Base-by-base conservation (phyloP, 208 protist species). In the Trypanosoma brucei region DNA sequence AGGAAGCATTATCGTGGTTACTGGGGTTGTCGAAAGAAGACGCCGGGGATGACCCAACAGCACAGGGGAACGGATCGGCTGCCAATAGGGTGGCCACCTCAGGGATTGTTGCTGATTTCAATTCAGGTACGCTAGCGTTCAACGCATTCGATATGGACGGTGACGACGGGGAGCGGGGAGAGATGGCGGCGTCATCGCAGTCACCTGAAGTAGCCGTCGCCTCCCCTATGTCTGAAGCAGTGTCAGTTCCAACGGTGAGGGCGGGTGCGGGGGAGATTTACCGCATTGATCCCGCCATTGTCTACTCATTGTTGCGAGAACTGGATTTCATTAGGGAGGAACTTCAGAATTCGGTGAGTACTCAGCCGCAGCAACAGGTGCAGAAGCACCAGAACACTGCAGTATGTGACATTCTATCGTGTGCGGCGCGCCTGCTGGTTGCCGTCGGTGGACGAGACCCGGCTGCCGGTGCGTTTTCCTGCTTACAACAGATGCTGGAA, bases 111-210 rank as follows among this genome's bases (percentile, higher is more conserved):
- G 85, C 78, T 1, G 78, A 94, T 62, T 86, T 79, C 70, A 80
- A 83, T 64, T 84, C 83, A 8, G 88, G 88, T 35, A 92, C 86
- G 2, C 68, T 94, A 31, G 68, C 61, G 13, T 92, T 94, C 60
- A 65, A 71, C 34, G 81, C 78, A 1, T 91, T 91, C 64, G 76
- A 65, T 38, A 58, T 78, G 61, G 70, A 78, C 58, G 60, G 61
- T 51, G 63, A 76, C 45, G 64, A 72, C 42, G 68, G 72, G 63
- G 74, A 84, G 14, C 22, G 6, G 31, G 50, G 8, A 54, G 30
- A 14, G 9, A 14, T 8, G 44, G 0, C 44, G 14, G 14, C 44
- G 14, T 8, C 8, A 48, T 48, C 14, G 44, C 8, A 8, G 14
- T 48, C 22, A 22, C 22, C 22, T 22, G 22, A 22, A 22, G 22